Evolutionary conservation across 208 protist species (phyloP).

Genomic region (Leishmania lainsoni): DNA sequence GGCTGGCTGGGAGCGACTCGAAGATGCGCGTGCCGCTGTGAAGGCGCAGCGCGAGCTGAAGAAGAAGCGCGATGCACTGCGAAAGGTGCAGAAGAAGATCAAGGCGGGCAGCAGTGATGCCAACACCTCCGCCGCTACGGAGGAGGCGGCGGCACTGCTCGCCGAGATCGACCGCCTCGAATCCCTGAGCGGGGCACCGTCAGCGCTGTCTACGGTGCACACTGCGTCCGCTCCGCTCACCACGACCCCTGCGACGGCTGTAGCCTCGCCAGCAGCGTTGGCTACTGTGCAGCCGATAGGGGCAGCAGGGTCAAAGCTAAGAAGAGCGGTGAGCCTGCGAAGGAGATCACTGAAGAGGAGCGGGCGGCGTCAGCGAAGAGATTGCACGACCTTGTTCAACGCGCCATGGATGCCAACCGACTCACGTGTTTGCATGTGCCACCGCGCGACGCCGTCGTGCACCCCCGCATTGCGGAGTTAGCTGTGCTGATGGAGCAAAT

Average conservation of each 20-base stretch:
- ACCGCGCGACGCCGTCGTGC: conserved; percentile 40
- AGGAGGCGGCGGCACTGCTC: conserved; percentile 35
- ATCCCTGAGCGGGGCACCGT: conserved; percentile 3
- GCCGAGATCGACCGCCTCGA: conserved; percentile 26
- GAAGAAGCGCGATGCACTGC: conserved; percentile 52
- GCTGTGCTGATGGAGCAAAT: conserved; percentile 76
- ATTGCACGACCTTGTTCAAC: conserved; percentile 31
- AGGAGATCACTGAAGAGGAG: conserved; percentile 40
- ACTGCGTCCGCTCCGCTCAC: not conserved
- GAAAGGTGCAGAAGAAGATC: conserved; percentile 56
- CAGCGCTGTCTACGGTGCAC: not conserved
- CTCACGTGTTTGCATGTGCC: conserved; percentile 19
- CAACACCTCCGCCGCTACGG: conserved; percentile 22
- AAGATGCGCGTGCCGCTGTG: conserved; percentile 40
- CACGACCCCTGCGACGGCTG: conserved; percentile 14
- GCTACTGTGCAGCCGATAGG: not conserved
- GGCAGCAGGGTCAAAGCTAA: not conserved
- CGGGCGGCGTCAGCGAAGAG: conserved; percentile 15
- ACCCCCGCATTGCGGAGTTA: conserved; percentile 76
- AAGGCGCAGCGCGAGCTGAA: conserved; percentile 67
- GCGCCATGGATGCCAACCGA: conserved; percentile 31
- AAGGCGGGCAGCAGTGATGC: conserved; percentile 38
- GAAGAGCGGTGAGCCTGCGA: conserved; percentile 1
- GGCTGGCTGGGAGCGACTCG: conserved; percentile 41
- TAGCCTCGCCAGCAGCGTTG: conserved; percentile 2